These are phyloP conservation scores for Dipteronia sinensis DNA, from an alignment of 345 rosid species.

Conservation along the genomic window DNA sequence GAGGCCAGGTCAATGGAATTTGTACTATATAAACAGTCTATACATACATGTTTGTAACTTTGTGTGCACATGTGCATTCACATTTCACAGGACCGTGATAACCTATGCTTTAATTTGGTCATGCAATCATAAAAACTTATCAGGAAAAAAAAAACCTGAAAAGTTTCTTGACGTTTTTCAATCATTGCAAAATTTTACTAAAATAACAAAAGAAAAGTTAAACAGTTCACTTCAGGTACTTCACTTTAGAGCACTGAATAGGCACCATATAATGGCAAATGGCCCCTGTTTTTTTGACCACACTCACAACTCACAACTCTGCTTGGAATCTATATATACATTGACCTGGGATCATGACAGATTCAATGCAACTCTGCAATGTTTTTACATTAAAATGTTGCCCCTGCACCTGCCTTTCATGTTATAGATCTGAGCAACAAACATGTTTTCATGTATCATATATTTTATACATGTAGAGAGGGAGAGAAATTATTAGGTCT, in stretches of 20 bases:
- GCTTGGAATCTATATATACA: too few relatives aligned
- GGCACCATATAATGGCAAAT: background rate
- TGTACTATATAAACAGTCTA: too few relatives aligned
- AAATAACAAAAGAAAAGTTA: background rate
- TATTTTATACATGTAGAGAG: too few relatives aligned
- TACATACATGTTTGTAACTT: background rate
- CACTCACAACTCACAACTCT: too few relatives aligned
- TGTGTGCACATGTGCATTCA: conserved; percentile 11
- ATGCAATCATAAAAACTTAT: background rate
- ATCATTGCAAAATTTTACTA: background rate
- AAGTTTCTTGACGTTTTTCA: background rate
- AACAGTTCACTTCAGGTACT: background rate
- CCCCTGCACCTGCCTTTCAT: background rate
- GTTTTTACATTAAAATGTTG: background rate
- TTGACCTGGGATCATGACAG: too few relatives aligned
- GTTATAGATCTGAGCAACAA: background rate
- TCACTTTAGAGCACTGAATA: background rate
- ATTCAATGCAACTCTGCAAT: background rate
- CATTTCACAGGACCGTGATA: background rate
- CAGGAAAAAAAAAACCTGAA: background rate
- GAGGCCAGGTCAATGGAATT: too few relatives aligned
- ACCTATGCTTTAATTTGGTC: background rate
- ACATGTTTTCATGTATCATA: background rate
- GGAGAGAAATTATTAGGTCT: too few relatives aligned
- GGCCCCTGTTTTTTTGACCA: too few relatives aligned